Base-by-base conservation (phyloP, 345 rosid genomes). In the Garcia nutans region DNA sequence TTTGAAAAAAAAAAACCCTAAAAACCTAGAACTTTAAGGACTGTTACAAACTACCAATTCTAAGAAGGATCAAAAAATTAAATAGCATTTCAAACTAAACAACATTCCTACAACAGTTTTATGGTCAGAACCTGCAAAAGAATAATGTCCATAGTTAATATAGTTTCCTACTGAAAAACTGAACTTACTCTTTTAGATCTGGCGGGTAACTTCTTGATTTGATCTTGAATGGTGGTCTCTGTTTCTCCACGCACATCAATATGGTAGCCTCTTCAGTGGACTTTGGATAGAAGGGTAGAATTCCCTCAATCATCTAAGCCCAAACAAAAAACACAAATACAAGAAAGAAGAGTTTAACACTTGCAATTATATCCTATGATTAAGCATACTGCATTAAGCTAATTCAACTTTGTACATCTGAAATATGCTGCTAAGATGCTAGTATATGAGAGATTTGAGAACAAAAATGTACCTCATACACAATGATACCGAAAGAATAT, bases 301-400 rank as follows among this genome's bases (percentile, higher is more conserved):
- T 86, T 80, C 99, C 99, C 73, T 96, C 98, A 42, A 91, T 84
- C 92, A 93, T 89, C 99, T 96, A 81, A 75, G 75, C 55, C 37
- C 72, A 83, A 16, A 72, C 22, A 57, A 77, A 71, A 60, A 45
- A 54, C 7, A 24, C 65, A 65, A 77, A 75, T 22, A 47, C 49
- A 70, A 58, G 26, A 28, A 57, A 52, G 10, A 58, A 45, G 70
- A 20, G 28, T 47, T 80, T 70, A 78, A 58, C 47, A 24, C 65
- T n/a, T 19, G 12, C 28, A 64, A 24, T 6, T 42, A 3, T 8
- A 23, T 71, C 37, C 47, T 11, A 52, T 28, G 24, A 69, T 37
- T 72, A 37, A 64, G 44, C 10, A 44, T 12, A 63, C 31, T 54
- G 19, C 54, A 17, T 44, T 16, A 37, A 64, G 55, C 23, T 16